Evolutionary conservation across 176 grass and related monocot species (phyloP).

Genomic region (Rhynchospora tenuis): DNA sequence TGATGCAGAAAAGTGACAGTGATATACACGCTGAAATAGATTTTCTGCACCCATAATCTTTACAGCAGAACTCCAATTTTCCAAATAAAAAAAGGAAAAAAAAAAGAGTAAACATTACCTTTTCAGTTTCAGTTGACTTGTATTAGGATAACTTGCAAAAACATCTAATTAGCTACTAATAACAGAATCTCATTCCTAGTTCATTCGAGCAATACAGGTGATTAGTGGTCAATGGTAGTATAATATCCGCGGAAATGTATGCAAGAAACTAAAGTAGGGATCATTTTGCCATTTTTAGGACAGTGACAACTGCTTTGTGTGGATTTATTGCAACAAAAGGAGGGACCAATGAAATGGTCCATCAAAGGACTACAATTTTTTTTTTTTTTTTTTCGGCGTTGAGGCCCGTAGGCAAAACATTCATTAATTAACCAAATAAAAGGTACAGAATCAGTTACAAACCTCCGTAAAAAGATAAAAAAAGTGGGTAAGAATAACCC

Average conservation of each 20-base stretch:
- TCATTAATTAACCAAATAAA: no score
- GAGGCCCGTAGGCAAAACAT: no score
- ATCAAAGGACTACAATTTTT: neutral
- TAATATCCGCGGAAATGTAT: neutral
- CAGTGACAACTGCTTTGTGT: neutral
- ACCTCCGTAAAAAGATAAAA: no score
- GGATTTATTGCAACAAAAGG: neutral
- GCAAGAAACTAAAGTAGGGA: neutral
- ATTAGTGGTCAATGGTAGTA: neutral
- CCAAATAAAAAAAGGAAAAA: neutral
- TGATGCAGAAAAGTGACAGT: slow-evolving; percentile 1
- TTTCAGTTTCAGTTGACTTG: neutral
- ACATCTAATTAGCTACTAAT: neutral
- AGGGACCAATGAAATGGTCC: neutral
- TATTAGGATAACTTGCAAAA: neutral
- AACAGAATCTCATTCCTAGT: neutral
- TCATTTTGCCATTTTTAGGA: neutral
- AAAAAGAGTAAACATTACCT: neutral
- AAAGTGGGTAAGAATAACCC: no score
- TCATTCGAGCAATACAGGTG: neutral
- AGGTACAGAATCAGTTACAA: no score
- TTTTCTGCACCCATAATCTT: neutral
- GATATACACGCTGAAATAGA: neutral
- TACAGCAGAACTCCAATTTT: neutral
- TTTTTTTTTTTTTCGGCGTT: no score